These are phyloP conservation scores for Anthostomella pinea DNA, from an alignment of 2,329 filamentous ascomycete genomes.

Conservation along the genomic window DNA sequence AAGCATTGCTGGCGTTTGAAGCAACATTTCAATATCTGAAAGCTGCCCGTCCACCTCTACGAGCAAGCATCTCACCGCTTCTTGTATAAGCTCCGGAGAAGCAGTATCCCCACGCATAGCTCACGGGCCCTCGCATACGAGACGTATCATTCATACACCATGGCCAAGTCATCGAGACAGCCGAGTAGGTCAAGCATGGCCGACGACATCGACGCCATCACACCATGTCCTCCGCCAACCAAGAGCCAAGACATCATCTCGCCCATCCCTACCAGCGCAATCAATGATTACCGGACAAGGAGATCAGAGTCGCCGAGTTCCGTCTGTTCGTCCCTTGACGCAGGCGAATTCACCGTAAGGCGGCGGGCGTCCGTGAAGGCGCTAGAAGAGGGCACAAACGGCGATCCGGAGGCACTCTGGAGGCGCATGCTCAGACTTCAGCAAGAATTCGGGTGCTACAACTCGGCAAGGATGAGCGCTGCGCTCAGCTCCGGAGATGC, in stretches of 20 bases:
- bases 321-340: slow-evolving; percentile 17
- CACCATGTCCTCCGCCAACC: slow-evolving; percentile 26
- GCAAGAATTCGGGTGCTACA: slow-evolving; percentile 46
- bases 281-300: slow-evolving; percentile 15
- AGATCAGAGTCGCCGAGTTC: slow-evolving; percentile 27
- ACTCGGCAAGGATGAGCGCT: slow-evolving; percentile 47
- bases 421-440: slow-evolving; percentile 48
- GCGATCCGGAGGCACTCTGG: slow-evolving; percentile 44
- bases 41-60: neutral
- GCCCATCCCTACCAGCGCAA: slow-evolving; percentile 7
- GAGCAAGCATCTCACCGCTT: neutral
- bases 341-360: slow-evolving; percentile 10
- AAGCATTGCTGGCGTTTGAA: too few relatives aligned
- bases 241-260: slow-evolving; percentile 2
- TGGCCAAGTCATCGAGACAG: slow-evolving; percentile 14
- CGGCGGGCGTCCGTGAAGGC: slow-evolving; percentile 29
- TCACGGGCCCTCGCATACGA: too few relatives aligned
- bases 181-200: slow-evolving; percentile 7
- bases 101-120: neutral
- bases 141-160: slow-evolving; percentile 3
- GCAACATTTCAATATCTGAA: too few relatives aligned
- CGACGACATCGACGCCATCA: slow-evolving; percentile 35
- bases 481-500: slow-evolving; percentile 41
- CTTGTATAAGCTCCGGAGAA: neutral
- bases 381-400: slow-evolving; percentile 33